Base-by-base conservation (phyloP, 202 grass and related monocot species). In the Digitaria exilis region DNA sequence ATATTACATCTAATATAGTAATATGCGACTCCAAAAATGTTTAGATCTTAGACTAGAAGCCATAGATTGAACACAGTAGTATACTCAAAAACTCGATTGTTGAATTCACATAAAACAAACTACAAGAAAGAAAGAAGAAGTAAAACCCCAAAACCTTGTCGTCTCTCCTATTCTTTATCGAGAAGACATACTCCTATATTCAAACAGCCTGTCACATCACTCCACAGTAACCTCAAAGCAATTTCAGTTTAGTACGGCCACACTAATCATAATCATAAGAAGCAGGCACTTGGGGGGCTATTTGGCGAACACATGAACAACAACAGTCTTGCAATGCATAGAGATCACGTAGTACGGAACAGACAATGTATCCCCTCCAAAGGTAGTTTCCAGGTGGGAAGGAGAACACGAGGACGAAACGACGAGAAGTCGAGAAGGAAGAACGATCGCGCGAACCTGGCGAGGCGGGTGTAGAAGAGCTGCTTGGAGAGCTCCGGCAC, bases 381-480 rank as follows among this genome's bases (percentile, higher is more conserved):
- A 9, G 6, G 48, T n/a, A n/a, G n/a, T 37, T 18, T 5, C 30
- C 7, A 22, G 4, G 66, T 14, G 12, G 4, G 17, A 52, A 11
- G 12, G 25, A 8, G 1, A 17, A 46, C 12, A 60, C 1, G 16
- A 30, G 13, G 59, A 28, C n/a, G n/a, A n/a, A n/a, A n/a, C n/a
- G n/a, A n/a, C n/a, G n/a, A n/a, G n/a, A n/a, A n/a, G n/a, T n/a
- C n/a, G n/a, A n/a, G n/a, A n/a, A n/a, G n/a, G 78, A 51, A 39
- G 31, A 67, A 26, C 31, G 21, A 21, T 34, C 10, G 12, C 17
- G 12, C 30, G 60, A 32, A 97, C 92, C 95, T 94, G 13, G 88
- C 92, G 34, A 98, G 89, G 68, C 95, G 92, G 15, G 95, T 98
- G 90, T 95, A 98, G 73, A 95, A 90, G 60, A 98, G 92, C 89